Evolutionary conservation across 1,284 basidiomycete genomes (phyloP), one percentile per base, ranked within the genome.

Genomic region (Ceratorhiza oryzae-sativae): DNA sequence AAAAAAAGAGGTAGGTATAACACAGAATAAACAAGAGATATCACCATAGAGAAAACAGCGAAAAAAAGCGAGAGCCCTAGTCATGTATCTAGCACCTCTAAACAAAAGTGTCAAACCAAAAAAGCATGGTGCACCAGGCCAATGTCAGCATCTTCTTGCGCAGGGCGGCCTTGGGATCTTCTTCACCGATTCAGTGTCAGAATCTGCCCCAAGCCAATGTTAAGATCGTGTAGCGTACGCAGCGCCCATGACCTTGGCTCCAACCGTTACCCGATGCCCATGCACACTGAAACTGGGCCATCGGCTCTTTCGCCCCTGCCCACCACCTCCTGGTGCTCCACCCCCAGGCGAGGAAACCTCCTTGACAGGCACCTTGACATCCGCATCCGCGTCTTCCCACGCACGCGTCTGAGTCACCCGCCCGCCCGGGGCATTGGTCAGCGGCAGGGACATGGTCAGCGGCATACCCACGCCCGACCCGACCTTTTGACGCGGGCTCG

Each of bases 251-350:
- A 68, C 65, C 53, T 68, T 68, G 51, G 65, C 65, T 13, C 65
- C 65, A 25, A 68, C 65, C 51, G 58, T 58, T 1, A 68, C 65
- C 45, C 65, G 65, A 58, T 68, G 65, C 18, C 65, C 65, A 27
- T 68, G 65, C 27, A 68, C 65, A 27, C 65, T 68, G 41, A 68
- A 68, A 23, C 65, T 68, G 39, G 65, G 65, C 65, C 65, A 68
- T 18, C 65, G 65, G 27, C 65, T 68, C 51, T 68, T 68, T 23
- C 51, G 23, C 3, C 36, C 59, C 9, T 18, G 20, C 36, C 49
- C 63, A 15, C 8, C 46, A 2, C 62, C 62, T 25, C 46, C 32
- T 2, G 13, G n/a, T 18, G 9, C 36, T 15, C 23, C 25, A n/a
- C 23, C 34, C 3, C 27, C 48, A 48, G 20, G 36, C 9, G 34